Evolutionary conservation across 345 rosid species (phyloP).

Genomic region (Physaria fendleri): DNA sequence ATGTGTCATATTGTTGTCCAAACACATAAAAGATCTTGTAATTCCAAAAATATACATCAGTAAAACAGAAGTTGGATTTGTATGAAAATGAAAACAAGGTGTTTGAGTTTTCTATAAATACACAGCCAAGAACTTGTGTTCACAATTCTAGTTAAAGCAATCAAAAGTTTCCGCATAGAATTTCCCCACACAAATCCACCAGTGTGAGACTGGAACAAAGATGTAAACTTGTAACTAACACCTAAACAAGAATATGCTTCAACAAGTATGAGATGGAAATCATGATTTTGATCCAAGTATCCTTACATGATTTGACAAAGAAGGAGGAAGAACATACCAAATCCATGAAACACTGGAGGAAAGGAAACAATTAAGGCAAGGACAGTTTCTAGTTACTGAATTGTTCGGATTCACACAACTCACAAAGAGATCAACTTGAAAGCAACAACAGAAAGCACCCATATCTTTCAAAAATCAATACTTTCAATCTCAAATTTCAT

Average conservation of each 20-base stretch:
- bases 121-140: too few relatives aligned
- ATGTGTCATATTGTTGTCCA: too few relatives aligned
- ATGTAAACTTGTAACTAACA: neutral
- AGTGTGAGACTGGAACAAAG: neutral
- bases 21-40: too few relatives aligned
- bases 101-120: too few relatives aligned
- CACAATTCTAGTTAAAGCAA: too few relatives aligned
- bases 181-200: too few relatives aligned
- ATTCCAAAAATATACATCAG: too few relatives aligned
- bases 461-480: constrained; percentile 31
- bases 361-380: constrained; percentile 71
- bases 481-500: constrained; percentile 14
- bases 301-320: neutral
- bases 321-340: constrained; percentile 44
- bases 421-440: constrained; percentile 57
- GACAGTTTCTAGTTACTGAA: constrained; percentile 64
- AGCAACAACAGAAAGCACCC: constrained; percentile 91
- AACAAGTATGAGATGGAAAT: neutral
- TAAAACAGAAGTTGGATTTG: too few relatives aligned
- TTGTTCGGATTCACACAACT: constrained; percentile 63
- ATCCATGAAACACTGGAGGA: constrained; percentile 53
- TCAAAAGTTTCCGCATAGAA: too few relatives aligned
- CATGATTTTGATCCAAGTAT: neutral
- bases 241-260: neutral
- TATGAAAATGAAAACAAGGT: too few relatives aligned